A percentile compares a stretch with the other conserved stretches of the same genome.
These are phyloP conservation scores for Arbutus unedo DNA, from an alignment of 148 eudicot genomes.

Conservation along the genomic window DNA sequence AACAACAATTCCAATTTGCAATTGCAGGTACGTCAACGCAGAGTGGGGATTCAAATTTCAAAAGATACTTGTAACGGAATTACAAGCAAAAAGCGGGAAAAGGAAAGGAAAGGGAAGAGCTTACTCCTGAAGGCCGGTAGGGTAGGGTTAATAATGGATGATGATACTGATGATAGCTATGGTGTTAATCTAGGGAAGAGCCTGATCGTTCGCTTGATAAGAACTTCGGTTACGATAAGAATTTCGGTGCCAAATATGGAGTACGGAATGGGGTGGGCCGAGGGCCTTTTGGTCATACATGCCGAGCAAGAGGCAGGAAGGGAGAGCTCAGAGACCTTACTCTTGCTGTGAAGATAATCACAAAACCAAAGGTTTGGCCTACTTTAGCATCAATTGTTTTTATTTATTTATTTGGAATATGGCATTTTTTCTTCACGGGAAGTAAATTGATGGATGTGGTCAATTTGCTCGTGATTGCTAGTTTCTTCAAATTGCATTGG, in stretches of 20 bases:
- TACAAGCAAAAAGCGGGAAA: too few species aligned
- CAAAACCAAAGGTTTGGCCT: slow-evolving; percentile 49
- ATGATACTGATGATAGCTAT: too few species aligned
- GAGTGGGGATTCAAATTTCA: too few species aligned
- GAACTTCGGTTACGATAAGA: slow-evolving; percentile 55
- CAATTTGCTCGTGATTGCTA: neutral
- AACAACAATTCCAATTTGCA: too few species aligned
- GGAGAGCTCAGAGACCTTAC: slow-evolving; percentile 52
- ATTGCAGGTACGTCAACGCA: too few species aligned
- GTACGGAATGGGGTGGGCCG: slow-evolving; percentile 59
- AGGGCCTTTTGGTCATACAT: slow-evolving; percentile 73
- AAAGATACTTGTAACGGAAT: too few species aligned
- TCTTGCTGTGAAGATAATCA: slow-evolving; percentile 65
- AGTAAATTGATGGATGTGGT: neutral
- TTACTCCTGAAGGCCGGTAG: too few species aligned
- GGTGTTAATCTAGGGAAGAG: neutral
- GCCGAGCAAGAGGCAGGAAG: slow-evolving; percentile 42
- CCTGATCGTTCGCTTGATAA: slow-evolving; percentile 37
- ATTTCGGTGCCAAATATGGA: slow-evolving; percentile 56
- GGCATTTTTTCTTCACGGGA: neutral
- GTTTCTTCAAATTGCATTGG: neutral
- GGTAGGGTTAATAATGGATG: too few species aligned
- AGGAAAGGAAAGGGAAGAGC: too few species aligned
- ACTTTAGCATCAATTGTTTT: neutral
- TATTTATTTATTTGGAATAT: neutral